These are phyloP conservation scores for Verticillium nonalfalfae DNA, from an alignment of 2,329 filamentous ascomycete genomes.

Conservation along the genomic window DNA sequence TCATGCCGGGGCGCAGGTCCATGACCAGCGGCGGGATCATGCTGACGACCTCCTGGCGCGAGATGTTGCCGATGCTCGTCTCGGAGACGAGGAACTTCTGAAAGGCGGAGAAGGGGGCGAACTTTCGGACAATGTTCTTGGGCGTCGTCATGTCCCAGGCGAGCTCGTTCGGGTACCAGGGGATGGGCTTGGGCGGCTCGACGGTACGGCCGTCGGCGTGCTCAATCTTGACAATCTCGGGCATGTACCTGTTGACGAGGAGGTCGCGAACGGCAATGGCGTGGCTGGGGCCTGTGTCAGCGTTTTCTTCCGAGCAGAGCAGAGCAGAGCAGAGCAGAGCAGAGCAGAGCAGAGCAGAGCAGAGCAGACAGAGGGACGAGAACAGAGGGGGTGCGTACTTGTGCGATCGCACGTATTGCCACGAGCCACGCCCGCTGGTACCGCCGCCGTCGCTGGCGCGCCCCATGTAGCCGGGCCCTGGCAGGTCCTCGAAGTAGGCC, in stretches of 20 bases:
- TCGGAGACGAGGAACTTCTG: slow-evolving; percentile 98
- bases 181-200: slow-evolving; percentile 72
- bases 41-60: slow-evolving; percentile 93
- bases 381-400: slow-evolving; percentile 8
- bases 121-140: slow-evolving; percentile 91
- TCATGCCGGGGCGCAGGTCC: slow-evolving; percentile 86
- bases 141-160: slow-evolving; percentile 98
- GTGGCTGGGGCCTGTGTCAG: slow-evolving; percentile 48
- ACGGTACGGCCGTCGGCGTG: slow-evolving; percentile 77
- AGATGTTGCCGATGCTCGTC: slow-evolving; percentile 95
- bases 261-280: slow-evolving; percentile 88
- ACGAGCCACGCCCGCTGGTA: slow-evolving; percentile 20
- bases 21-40: slow-evolving; percentile 97
- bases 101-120: slow-evolving; percentile 88
- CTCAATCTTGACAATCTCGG: slow-evolving; percentile 79
- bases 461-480: slow-evolving; percentile 34
- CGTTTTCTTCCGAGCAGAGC: background rate
- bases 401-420: slow-evolving; percentile 15
- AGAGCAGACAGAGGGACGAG: background rate
- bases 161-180: slow-evolving; percentile 91
- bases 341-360: background rate
- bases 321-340: background rate
- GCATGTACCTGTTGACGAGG: slow-evolving; percentile 82
- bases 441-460: slow-evolving; percentile 25
- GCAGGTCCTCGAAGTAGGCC: slow-evolving; percentile 26